Evolutionary conservation across 345 rosid species (phyloP), one percentile per base, ranked within the genome.

Genomic region (Bruguiera parviflora): DNA sequence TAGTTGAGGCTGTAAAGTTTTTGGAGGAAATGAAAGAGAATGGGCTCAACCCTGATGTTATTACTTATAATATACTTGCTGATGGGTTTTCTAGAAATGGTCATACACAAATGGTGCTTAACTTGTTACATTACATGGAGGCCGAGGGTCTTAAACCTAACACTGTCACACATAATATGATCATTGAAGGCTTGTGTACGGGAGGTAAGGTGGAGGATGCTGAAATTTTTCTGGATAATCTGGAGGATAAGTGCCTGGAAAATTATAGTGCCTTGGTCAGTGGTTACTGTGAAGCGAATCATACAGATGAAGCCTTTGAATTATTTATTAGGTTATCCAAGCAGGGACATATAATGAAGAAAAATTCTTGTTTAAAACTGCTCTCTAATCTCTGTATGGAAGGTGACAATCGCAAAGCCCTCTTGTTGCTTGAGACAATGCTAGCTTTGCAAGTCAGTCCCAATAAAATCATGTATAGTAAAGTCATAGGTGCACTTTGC

Each of bases 171-270:
- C 79, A 88, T 75, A 86, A 73, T 58, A 46, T 78, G 80, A 85
- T 93, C 49, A 89, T 89, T 66, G 84, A 84, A 80, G 89, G 91
- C 60, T 71, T 93, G 62, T 91, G 96, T 72, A 73, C 61, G 21
- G 84, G 83, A n/a, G 86, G 90, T 49, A 79, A 85, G 71, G 81
- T 89, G 71, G 64, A 79, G 75, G 83, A 82, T 68, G 96, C 98
- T 32, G 82, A 87, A 81, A 73, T 59, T 5, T 89, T 91, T 71
- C 25, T 88, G 37, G 13, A 0, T 64, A 78, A 73, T 25, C 63
- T 89, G 65, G 63, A 67, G 19, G 81, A 76, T 33, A 83, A 79
- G 75, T 73, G 75, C 65, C 18, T 60, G 13, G 83, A 88, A 43
- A 83, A 81, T 72, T 75, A 72, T 74, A 77, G 70, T 61, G 84